Evolutionary conservation across 2,329 filamentous ascomycete genomes (phyloP), one percentile per base, ranked within the genome.

Genomic region (Fusarium incarnatum): DNA sequence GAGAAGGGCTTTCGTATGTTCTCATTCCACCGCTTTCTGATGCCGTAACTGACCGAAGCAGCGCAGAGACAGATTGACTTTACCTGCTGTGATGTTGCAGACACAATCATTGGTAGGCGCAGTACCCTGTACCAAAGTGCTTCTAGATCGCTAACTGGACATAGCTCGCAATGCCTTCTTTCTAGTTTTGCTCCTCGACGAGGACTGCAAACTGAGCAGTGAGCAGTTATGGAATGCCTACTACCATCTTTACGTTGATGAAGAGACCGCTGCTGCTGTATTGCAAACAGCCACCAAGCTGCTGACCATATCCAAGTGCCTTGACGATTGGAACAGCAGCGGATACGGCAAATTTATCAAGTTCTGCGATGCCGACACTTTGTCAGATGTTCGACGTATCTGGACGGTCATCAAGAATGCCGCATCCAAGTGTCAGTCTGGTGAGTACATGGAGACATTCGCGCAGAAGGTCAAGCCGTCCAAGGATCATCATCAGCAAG

Each of bases 161-260:
- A 13, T 42, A 88, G 88, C 86, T 28, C 83, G 88, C 4, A 89
- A 90, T 72, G 74, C 85, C 30, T 66, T 89, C 5, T 76, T 89
- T 1, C 78, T 88, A 32, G 84, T 83, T 1, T 75, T 89, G 4
- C 75, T 89, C 41, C 52, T 85, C 9, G 85, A 86, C n/a, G 72
- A 79, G 28, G 60, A 74, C 9, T 60, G 77, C 1, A 68, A 67
- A 23, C 42, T 75, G 27, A 62, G 72, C 15, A 53, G 64, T 2
- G 75, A 80, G 3, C 55, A 71, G 10, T 76, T 85, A 6, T 89
- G 87, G 87, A 82, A 86, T 60, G 77, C 87, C 37, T 90, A 87
- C 76, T 88, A 88, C 74, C 81, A 89, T 67, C 71, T 86, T 6
- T 82, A 81, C 40, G 64, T 90, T 8, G 80, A 83, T 49, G 65